These are phyloP conservation scores for Geum urbanum DNA, from an alignment of 306 rosid species.

Conservation along the genomic window DNA sequence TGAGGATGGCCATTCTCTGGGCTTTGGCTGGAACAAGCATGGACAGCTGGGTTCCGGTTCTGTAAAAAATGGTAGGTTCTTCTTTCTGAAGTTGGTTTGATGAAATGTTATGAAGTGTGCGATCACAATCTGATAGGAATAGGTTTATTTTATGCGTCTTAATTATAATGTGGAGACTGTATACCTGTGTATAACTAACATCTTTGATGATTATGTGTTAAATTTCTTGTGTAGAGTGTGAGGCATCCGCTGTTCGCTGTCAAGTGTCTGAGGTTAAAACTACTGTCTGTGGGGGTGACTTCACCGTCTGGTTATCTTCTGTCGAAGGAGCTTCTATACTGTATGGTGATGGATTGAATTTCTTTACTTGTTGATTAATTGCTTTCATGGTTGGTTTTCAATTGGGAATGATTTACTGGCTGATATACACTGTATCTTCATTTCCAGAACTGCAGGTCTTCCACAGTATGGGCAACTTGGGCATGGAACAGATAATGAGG, in stretches of 20 bases:
- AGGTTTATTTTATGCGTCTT: constrained; percentile 5
- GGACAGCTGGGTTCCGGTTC: constrained; percentile 95
- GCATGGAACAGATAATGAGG: constrained; percentile 99
- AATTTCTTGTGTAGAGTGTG: constrained; percentile 53
- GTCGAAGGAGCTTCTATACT: constrained; percentile 89
- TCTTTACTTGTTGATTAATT: constrained; percentile 6
- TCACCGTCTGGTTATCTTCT: constrained; percentile 85
- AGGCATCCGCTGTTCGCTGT: constrained; percentile 81
- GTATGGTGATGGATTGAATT: constrained; percentile 53
- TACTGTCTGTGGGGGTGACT: constrained; percentile 82
- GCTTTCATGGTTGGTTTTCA: constrained; percentile 10
- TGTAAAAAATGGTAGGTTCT: constrained; percentile 56
- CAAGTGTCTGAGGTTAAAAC: constrained; percentile 69
- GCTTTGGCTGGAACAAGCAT: constrained; percentile 99
- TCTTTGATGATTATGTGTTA: constrained; percentile 11
- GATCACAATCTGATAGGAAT: constrained; percentile 14
- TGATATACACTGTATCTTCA: constrained; percentile 19
- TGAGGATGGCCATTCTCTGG: constrained; percentile 71
- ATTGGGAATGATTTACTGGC: constrained; percentile 4
- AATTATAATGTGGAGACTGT: background rate
- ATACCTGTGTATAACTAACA: background rate
- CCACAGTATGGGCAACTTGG: constrained; percentile 98
- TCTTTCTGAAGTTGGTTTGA: constrained; percentile 8
- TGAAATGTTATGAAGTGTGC: background rate
- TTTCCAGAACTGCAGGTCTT: constrained; percentile 85